A percentile compares a stretch with the other conserved stretches of the same genome.
Evolutionary conservation across 352 stramenopile species (phyloP).

Genomic region (Globisporangium cystogenes): DNA sequence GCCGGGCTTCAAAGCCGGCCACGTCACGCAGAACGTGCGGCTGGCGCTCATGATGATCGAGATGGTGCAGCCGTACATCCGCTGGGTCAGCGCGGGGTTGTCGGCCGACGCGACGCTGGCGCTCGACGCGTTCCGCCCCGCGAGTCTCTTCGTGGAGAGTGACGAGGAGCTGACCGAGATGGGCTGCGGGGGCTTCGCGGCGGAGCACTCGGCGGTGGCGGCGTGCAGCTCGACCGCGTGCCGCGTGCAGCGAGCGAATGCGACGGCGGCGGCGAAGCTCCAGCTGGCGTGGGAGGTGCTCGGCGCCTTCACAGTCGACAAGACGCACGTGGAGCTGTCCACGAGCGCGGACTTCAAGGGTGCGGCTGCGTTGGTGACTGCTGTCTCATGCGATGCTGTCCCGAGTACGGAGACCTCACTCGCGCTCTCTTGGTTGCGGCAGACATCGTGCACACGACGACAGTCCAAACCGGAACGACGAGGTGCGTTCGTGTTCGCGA

Average conservation of each 20-base stretch:
- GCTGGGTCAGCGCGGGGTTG: constrained; percentile 49
- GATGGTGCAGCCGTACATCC: constrained; percentile 93
- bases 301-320: constrained; percentile 66
- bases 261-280: constrained; percentile 32
- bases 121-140: constrained; percentile 31
- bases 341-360: constrained; percentile 40
- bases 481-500: constrained; percentile 14
- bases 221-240: constrained; percentile 44
- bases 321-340: constrained; percentile 63
- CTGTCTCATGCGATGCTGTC: not conserved
- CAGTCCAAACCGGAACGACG: constrained; percentile 38
- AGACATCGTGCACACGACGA: constrained; percentile 47
- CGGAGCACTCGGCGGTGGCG: constrained; percentile 30
- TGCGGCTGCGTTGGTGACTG: constrained; percentile 10
- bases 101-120: not conserved
- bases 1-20: constrained; percentile 61
- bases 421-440: not conserved
- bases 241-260: constrained; percentile 16
- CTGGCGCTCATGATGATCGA: constrained; percentile 94
- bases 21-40: constrained; percentile 94
- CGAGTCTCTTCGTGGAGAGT: constrained; percentile 35
- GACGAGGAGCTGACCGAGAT: constrained; percentile 38
- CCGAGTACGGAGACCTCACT: not conserved
- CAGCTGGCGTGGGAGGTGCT: constrained; percentile 79
- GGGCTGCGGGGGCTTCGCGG: constrained; percentile 38